Conservation (phyloP, 2,329 filamentous ascomycete genomes). For the Aspergillus tubingensis region DNA sequence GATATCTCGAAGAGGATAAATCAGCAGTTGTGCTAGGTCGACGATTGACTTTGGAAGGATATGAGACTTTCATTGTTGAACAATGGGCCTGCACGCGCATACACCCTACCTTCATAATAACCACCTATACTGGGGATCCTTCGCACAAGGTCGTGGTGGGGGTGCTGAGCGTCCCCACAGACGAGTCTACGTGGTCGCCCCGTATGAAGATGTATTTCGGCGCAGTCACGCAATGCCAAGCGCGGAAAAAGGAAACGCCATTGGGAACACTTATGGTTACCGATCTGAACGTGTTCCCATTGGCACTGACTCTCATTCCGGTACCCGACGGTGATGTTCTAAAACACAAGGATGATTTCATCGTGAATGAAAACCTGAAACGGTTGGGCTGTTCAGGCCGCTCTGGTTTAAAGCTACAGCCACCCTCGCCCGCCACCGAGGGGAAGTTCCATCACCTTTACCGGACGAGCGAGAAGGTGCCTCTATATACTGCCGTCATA, state of each 20-base stretch:
- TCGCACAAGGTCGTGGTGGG: slow-evolving; percentile 76
- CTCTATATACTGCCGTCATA: slow-evolving; percentile 74
- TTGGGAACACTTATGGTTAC: slow-evolving; percentile 90
- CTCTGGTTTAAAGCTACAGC: slow-evolving; percentile 76
- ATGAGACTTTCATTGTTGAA: slow-evolving; percentile 92
- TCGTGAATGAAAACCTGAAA: slow-evolving; percentile 93
- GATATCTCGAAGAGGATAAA: slow-evolving; percentile 82
- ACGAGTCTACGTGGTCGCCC: slow-evolving; percentile 78
- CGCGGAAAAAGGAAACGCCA: slow-evolving; percentile 76
- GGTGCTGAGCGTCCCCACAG: slow-evolving; percentile 77
- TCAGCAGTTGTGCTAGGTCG: slow-evolving; percentile 74
- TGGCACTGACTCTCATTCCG: slow-evolving; percentile 85
- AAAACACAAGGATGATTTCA: slow-evolving; percentile 78
- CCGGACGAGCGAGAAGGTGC: slow-evolving; percentile 78
- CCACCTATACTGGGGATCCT: slow-evolving; percentile 86
- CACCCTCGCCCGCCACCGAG: slow-evolving; percentile 77
- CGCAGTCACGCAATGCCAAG: slow-evolving; percentile 81
- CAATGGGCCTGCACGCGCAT: slow-evolving; percentile 95
- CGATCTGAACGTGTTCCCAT: slow-evolving; percentile 89
- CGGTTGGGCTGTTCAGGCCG: slow-evolving; percentile 88
- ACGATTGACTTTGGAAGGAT: slow-evolving; percentile 70
- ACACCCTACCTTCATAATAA: slow-evolving; percentile 88
- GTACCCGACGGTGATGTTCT: slow-evolving; percentile 84
- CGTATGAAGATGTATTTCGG: slow-evolving; percentile 81
- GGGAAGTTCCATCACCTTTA: slow-evolving; percentile 93